Evolutionary conservation across 441 rosid species (phyloP).

Genomic region (Pelargonium fulgidum): DNA sequence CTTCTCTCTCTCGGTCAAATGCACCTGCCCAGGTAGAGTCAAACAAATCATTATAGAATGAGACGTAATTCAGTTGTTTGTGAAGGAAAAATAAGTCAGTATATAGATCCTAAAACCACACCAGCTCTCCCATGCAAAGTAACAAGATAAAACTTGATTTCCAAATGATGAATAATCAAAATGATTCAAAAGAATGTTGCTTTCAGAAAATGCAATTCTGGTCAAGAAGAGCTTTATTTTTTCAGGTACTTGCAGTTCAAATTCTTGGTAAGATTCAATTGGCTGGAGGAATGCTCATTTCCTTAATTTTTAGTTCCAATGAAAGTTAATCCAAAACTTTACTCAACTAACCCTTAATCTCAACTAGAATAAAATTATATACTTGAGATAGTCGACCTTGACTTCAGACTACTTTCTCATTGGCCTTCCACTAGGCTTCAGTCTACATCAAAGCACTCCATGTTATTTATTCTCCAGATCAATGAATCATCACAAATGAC

Average conservation of each 20-base stretch:
- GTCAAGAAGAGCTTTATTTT: neutral
- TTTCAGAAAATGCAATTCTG: conserved; percentile 1
- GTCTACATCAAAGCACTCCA: neutral
- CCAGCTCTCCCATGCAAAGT: neutral
- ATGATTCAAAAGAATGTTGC: neutral
- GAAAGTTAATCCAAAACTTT: neutral
- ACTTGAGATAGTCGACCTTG: neutral
- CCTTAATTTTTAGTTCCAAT: neutral
- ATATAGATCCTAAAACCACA: neutral
- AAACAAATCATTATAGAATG: conserved; percentile 6
- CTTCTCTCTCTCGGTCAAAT: conserved; percentile 91
- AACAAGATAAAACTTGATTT: neutral
- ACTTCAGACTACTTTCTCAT: neutral
- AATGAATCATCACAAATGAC: no score
- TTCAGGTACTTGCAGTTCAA: neutral
- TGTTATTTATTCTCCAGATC: neutral
- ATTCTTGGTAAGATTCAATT: neutral
- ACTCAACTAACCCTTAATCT: neutral
- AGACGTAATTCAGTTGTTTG: neutral
- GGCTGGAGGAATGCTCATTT: neutral
- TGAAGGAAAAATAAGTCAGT: neutral
- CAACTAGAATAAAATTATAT: neutral
- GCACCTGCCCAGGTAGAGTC: conserved; percentile 49
- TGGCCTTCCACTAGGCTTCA: neutral
- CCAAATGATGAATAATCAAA: neutral